Evolutionary conservation across 257 asterid genomes (phyloP).

Genomic region (Nicotiana tomentosiformis): DNA sequence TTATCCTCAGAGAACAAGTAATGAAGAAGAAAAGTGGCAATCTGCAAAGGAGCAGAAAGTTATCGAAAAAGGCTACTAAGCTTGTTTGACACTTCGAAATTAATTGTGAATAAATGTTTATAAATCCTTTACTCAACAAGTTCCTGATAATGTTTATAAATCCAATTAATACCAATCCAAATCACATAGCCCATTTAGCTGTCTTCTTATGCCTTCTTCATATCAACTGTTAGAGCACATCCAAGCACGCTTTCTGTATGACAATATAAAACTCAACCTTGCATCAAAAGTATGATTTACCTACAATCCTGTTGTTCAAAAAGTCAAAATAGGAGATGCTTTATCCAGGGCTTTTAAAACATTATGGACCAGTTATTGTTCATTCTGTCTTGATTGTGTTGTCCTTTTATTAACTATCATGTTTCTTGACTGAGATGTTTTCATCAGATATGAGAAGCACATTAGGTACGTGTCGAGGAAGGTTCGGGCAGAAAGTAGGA

Average conservation of each 20-base stretch:
- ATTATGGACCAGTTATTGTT: too few species aligned
- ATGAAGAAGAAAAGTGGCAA: too few species aligned
- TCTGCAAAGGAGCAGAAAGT: too few species aligned
- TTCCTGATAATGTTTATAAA: background rate
- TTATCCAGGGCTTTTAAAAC: background rate
- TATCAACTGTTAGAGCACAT: background rate
- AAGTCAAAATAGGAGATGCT: background rate
- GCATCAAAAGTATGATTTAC: background rate
- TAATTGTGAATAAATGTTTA: background rate
- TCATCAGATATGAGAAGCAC: slow-evolving; percentile 76
- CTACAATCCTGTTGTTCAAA: background rate
- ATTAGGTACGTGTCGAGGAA: slow-evolving; percentile 85
- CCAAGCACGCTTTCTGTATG: background rate
- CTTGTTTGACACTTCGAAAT: too few species aligned
- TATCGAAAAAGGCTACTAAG: too few species aligned
- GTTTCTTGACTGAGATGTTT: background rate
- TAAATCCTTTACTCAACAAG: background rate
- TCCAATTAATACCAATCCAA: background rate
- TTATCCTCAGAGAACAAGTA: too few species aligned
- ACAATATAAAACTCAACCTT: background rate
- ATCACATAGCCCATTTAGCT: background rate
- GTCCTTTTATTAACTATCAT: background rate
- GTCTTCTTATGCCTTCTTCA: background rate
- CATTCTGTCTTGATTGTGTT: background rate
- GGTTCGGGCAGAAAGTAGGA: slow-evolving; percentile 82